Base-by-base conservation (phyloP, 2,329 filamentous ascomycete species). In the Tolypocladium pustulatum region DNA sequence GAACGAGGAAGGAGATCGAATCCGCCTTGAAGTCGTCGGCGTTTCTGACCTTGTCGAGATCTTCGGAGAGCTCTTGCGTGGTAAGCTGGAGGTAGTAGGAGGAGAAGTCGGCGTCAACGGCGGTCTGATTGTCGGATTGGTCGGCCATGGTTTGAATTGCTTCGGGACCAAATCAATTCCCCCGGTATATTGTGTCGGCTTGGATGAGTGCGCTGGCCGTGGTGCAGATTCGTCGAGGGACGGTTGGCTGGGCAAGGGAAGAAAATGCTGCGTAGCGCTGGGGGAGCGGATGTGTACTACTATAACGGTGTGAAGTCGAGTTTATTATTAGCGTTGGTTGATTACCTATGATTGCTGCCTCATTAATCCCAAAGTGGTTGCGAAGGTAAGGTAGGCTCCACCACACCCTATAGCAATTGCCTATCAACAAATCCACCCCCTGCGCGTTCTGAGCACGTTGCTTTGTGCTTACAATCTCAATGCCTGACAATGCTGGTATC, bases 11-110 rank as follows among this genome's bases (percentile, higher is more conserved):
- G 6, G 79, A 77, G 36, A 90, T 78, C 4, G 82, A 81, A 56
- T 84, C 83, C 60, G 76, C 76, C 67, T 83, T 85, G 73, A 91
- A 92, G 72, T 91, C 89, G 65, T 84, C 82, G 12, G 88, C 86
- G 9, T 66, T 71, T 63, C 88, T 83, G 61, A 91, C 77, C 70
- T 84, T 84, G 73, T 90, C 85, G 41, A 92, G 78, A 68, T 91
- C 89, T 64, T 90, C 86, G 15, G 85, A 83, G 58, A 92, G 84
- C 69, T 91, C 88, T 56, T 78, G 76, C 0, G 88, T 89, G 7
- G 85, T 76, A 60, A 82, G 84, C 65, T 87, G 84, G 54, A 91
- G 80, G 70, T 91, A 91, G 69, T 84, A 87, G 12, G 83, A 76
- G 10, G 80, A 76, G 72, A 90, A 90, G 30, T 76, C 74, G 52